phyloP scores from a whole-genome alignment of 176 grass and related monocot genomes.

The Rhynchospora pubera region DNA sequence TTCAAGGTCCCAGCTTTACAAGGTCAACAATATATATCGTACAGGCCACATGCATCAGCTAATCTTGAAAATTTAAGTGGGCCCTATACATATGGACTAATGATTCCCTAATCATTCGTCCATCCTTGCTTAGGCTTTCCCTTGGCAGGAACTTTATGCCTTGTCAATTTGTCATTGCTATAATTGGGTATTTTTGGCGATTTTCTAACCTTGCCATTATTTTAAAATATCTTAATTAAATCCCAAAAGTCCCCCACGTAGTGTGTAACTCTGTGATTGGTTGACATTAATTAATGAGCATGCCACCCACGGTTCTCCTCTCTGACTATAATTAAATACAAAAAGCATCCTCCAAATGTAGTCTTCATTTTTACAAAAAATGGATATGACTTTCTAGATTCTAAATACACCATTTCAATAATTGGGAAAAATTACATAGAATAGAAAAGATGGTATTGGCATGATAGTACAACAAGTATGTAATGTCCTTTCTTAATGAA shows the following conservation, averaged over 20 bases:
- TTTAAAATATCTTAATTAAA: conserved; percentile 9
- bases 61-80: neutral
- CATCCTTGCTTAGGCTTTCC: too few relatives aligned
- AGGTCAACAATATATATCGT: neutral
- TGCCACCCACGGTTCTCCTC: neutral
- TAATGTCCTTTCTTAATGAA: too few relatives aligned
- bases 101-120: neutral
- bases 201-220: conserved; percentile 5
- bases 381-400: neutral
- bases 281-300: neutral
- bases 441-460: too few relatives aligned
- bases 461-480: too few relatives aligned
- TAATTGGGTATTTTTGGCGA: neutral
- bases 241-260: neutral
- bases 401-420: too few relatives aligned
- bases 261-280: neutral
- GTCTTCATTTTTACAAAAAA: neutral
- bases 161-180: neutral
- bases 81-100: neutral
- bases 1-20: neutral
- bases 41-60: neutral
- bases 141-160: too few relatives aligned
- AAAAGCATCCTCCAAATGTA: neutral
- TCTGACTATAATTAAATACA: neutral
- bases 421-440: too few relatives aligned